Percentiles rank a stretch among this genome's conserved stretches.
These are phyloP conservation scores for Mortierella sp. DNA, from an alignment of 371 early-diverging fungal genomes.

Conservation along the genomic window DNA sequence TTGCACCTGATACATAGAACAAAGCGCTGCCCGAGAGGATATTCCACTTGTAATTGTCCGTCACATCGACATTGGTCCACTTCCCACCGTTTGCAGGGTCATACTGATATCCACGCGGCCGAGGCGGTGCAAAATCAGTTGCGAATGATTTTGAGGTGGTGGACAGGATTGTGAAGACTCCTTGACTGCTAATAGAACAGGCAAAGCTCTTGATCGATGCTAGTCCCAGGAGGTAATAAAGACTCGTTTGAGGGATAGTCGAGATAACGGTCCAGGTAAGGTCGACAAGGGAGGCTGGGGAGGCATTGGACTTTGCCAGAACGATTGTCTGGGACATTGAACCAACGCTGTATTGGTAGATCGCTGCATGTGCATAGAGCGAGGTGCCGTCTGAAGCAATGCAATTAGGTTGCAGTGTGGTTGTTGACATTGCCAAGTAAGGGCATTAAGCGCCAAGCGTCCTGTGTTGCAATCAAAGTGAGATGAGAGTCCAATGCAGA, in stretches of 20 bases:
- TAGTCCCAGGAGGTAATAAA: slow-evolving; percentile 14
- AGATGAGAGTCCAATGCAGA: background rate
- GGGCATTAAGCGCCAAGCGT: no score
- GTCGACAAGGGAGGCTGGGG: slow-evolving; percentile 10
- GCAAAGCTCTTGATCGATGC: slow-evolving; percentile 2
- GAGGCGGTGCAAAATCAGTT: background rate
- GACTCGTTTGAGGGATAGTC: background rate
- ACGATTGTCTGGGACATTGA: background rate
- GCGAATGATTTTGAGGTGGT: background rate
- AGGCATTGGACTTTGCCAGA: slow-evolving; percentile 23
- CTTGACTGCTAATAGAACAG: slow-evolving; percentile 20
- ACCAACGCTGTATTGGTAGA: background rate
- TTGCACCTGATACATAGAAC: background rate
- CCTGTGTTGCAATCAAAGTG: no score
- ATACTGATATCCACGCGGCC: slow-evolving; percentile 20
- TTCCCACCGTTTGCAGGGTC: slow-evolving; percentile 3
- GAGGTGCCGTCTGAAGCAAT: slow-evolving; percentile 24
- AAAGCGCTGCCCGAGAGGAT: background rate
- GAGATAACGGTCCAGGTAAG: slow-evolving; percentile 27
- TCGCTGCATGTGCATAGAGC: slow-evolving; percentile 14
- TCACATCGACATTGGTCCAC: slow-evolving; percentile 26
- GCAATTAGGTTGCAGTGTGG: slow-evolving; percentile 8
- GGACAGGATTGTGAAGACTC: slow-evolving; percentile 26
- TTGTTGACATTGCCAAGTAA: background rate
- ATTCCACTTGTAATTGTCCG: slow-evolving; percentile 22